Evolutionary conservation across 139 green algal species (phyloP).

Genomic region (Chlorella ohadii): DNA sequence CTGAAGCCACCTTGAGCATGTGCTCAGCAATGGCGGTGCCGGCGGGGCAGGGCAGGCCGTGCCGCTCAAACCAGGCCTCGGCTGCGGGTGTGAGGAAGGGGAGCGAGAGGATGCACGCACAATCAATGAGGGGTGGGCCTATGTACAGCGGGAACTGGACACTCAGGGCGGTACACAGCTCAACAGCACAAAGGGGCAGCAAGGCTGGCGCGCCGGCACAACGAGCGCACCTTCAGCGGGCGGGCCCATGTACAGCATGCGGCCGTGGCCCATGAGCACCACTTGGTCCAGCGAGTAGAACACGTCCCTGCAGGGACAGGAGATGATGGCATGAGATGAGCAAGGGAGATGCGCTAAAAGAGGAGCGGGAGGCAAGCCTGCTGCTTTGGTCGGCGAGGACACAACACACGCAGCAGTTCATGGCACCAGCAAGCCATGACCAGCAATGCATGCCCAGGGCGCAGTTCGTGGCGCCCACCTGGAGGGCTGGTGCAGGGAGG

Average conservation of each 20-base stretch:
- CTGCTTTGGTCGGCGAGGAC: too few relatives aligned
- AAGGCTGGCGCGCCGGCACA: too few relatives aligned
- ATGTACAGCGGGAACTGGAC: too few relatives aligned
- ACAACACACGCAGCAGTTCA: too few relatives aligned
- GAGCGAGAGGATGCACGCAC: neutral
- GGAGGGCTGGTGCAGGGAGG: conserved; percentile 83
- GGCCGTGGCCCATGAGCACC: conserved; percentile 72
- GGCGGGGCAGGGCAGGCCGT: conserved; percentile 52
- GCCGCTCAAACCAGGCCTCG: conserved; percentile 35
- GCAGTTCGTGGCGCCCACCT: conserved; percentile 8
- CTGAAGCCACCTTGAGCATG: conserved; percentile 48
- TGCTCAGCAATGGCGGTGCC: conserved; percentile 57
- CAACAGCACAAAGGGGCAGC: too few relatives aligned
- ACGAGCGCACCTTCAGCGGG: conserved; percentile 22
- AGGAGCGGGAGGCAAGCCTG: too few relatives aligned
- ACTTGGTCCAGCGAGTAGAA: conserved; percentile 72
- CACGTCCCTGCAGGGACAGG: conserved; percentile 44
- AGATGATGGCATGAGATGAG: too few relatives aligned
- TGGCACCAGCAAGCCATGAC: too few relatives aligned
- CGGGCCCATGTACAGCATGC: conserved; percentile 64
- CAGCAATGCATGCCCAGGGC: too few relatives aligned
- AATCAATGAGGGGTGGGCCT: neutral
- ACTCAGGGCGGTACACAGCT: too few relatives aligned
- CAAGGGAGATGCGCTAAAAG: too few relatives aligned
- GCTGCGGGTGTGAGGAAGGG: conserved; percentile 20